Evolutionary conservation across 2,329 filamentous ascomycete species (phyloP).

Genomic region (Fusarium chlamydosporum): DNA sequence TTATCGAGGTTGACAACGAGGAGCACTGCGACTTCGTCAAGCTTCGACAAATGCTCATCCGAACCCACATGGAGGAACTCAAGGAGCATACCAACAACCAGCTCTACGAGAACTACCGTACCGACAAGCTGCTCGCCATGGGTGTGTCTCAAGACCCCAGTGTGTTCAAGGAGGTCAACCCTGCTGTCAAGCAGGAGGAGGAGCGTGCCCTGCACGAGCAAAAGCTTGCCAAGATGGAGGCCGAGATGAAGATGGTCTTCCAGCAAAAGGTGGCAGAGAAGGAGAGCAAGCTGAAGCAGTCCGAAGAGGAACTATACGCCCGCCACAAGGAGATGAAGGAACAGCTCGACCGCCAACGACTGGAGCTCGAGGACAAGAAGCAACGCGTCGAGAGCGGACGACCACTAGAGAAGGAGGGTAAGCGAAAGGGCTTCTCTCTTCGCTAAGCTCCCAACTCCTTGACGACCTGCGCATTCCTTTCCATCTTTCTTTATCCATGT

Average conservation of each 20-base stretch:
- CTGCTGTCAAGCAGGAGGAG: slow-evolving; percentile 99
- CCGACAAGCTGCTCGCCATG: slow-evolving; percentile 98
- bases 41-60: slow-evolving; percentile 99
- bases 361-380: slow-evolving; percentile 99
- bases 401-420: slow-evolving; percentile 96
- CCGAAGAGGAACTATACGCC: slow-evolving; percentile 98
- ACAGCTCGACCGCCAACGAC: slow-evolving; percentile 93
- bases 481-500: slow-evolving; percentile 65
- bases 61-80: slow-evolving; percentile 99
- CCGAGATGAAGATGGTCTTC: slow-evolving; percentile 99
- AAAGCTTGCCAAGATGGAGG: slow-evolving; percentile 99
- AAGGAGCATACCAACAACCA: slow-evolving; percentile 99
- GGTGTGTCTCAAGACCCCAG: slow-evolving; percentile 98
- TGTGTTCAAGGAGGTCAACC: slow-evolving; percentile 99
- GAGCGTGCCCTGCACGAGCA: slow-evolving; percentile 98
- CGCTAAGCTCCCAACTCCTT: slow-evolving; percentile 71
- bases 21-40: slow-evolving; percentile 99
- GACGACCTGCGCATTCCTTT: slow-evolving; percentile 44
- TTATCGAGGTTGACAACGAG: slow-evolving; percentile 99
- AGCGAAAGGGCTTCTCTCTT: slow-evolving; percentile 99
- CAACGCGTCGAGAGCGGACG: slow-evolving; percentile 92
- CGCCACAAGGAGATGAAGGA: slow-evolving; percentile 99
- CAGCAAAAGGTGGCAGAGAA: slow-evolving; percentile 99
- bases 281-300: slow-evolving; percentile 99
- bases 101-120: slow-evolving; percentile 99